Evolutionary conservation across 2,329 filamentous ascomycete genomes (phyloP).

Genomic region (Simplicillium aogashimaense): DNA sequence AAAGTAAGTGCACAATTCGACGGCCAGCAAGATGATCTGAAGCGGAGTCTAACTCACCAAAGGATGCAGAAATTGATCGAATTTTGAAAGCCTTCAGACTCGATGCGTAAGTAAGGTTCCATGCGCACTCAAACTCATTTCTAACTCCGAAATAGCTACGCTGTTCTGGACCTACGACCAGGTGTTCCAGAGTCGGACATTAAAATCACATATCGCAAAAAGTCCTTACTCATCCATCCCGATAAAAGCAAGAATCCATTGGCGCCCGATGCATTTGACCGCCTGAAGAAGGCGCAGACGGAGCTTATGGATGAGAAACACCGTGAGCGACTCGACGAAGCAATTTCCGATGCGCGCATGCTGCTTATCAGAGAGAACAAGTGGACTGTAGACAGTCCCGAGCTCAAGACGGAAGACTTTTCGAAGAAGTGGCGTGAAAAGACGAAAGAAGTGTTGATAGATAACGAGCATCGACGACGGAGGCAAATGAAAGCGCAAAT

Average conservation of each 20-base stretch:
- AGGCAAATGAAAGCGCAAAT: slow-evolving; percentile 88
- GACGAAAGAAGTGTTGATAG: slow-evolving; percentile 78
- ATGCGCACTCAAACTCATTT: neutral
- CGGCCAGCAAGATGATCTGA: neutral
- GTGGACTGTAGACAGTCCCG: slow-evolving; percentile 79
- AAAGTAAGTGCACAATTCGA: slow-evolving; percentile 46
- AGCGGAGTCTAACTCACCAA: neutral
- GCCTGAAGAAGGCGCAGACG: slow-evolving; percentile 88
- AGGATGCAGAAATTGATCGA: slow-evolving; percentile 93
- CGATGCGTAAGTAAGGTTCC: slow-evolving; percentile 35
- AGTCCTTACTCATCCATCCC: slow-evolving; percentile 97
- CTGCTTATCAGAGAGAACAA: slow-evolving; percentile 90
- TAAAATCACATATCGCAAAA: slow-evolving; percentile 87
- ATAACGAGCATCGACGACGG: slow-evolving; percentile 77
- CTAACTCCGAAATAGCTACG: slow-evolving; percentile 51
- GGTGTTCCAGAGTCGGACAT: slow-evolving; percentile 95
- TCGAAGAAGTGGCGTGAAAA: slow-evolving; percentile 82
- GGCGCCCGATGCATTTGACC: slow-evolving; percentile 92
- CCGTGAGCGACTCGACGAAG: slow-evolving; percentile 78
- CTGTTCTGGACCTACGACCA: slow-evolving; percentile 89
- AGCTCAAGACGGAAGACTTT: slow-evolving; percentile 78
- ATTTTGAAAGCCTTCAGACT: slow-evolving; percentile 84
- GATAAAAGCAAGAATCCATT: slow-evolving; percentile 90
- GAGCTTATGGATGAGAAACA: slow-evolving; percentile 91
- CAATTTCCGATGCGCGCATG: slow-evolving; percentile 91